A percentile compares a stretch with the other conserved stretches of the same genome.
phyloP scores from a whole-genome alignment of 78 protist species.

The Dictyostelium citrinum region DNA sequence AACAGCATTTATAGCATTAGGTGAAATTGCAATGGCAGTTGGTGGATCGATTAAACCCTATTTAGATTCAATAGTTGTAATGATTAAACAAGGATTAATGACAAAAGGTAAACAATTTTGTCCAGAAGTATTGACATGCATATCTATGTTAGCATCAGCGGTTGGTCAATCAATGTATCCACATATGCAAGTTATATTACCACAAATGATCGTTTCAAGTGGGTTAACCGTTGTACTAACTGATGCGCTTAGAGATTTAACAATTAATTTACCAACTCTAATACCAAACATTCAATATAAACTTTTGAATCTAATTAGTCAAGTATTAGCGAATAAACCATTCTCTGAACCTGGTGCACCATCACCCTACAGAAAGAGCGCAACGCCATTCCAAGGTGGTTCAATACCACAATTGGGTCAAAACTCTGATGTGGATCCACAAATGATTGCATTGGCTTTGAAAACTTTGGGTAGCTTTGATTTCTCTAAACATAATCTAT shows the following conservation, averaged over 20 bases:
- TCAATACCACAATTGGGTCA: background rate
- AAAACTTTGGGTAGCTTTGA: conserved; percentile 87
- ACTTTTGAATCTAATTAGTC: conserved; percentile 25
- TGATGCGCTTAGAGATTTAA: conserved; percentile 49
- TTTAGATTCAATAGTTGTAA: conserved; percentile 32
- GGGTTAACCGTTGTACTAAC: conserved; percentile 48
- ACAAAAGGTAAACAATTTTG: conserved; percentile 63
- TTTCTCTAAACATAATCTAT: conserved; percentile 75
- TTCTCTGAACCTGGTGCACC: conserved; percentile 57
- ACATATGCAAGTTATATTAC: conserved; percentile 29
- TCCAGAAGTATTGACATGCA: conserved; percentile 82
- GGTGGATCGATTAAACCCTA: conserved; percentile 55
- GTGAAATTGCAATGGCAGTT: conserved; percentile 78
- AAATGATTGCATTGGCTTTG: conserved; percentile 78
- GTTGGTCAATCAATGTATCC: conserved; percentile 36
- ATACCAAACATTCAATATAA: conserved; percentile 72
- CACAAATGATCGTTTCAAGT: conserved; percentile 46
- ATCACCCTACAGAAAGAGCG: conserved; percentile 20
- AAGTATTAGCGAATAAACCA: conserved; percentile 34
- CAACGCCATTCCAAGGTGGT: conserved; percentile 54
- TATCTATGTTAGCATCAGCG: conserved; percentile 76
- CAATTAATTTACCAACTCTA: conserved; percentile 49
- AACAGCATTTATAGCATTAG: conserved; percentile 53
- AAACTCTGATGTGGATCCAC: conserved; percentile 39
- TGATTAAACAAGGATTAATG: conserved; percentile 11